These are phyloP conservation scores for Polygonum maritimum DNA, from an alignment of 148 eudicot genomes.

Conservation along the genomic window DNA sequence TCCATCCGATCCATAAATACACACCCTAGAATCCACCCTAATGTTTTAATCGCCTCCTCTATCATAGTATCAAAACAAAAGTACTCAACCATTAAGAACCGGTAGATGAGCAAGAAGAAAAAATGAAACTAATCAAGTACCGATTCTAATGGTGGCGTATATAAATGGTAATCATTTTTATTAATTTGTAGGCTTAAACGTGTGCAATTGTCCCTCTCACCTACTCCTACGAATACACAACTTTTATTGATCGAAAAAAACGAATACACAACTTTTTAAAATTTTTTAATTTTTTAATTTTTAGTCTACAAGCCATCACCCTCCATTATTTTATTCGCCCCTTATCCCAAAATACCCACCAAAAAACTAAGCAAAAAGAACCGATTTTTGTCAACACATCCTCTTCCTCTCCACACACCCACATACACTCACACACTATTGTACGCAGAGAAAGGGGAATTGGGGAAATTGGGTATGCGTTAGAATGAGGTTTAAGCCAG, in stretches of 20 bases:
- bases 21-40: too few species aligned
- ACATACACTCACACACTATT: not conserved
- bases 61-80: too few species aligned
- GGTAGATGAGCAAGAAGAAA: too few species aligned
- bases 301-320: constrained; percentile 9
- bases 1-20: too few species aligned
- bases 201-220: constrained; percentile 15
- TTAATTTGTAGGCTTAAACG: constrained; percentile 4
- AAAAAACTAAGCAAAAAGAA: not conserved
- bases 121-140: not conserved
- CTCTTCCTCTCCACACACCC: constrained; percentile 1
- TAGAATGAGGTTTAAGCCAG: constrained; percentile 50
- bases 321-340: constrained; percentile 11
- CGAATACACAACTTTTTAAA: not conserved
- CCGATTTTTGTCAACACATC: not conserved
- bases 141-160: constrained; percentile 5
- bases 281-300: too few species aligned
- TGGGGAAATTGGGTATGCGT: constrained; percentile 33
- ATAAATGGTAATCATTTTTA: constrained; percentile 2
- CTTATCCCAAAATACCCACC: constrained; percentile 10
- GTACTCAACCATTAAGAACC: too few species aligned
- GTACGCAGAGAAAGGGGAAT: constrained; percentile 7
- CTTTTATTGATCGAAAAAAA: too few species aligned
- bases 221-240: constrained; percentile 5
- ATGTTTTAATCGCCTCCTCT: too few species aligned